Percentiles rank a stretch among this genome's conserved stretches.
phyloP scores from a whole-genome alignment of 257 asterid species.

The Anisodus acutangulus region DNA sequence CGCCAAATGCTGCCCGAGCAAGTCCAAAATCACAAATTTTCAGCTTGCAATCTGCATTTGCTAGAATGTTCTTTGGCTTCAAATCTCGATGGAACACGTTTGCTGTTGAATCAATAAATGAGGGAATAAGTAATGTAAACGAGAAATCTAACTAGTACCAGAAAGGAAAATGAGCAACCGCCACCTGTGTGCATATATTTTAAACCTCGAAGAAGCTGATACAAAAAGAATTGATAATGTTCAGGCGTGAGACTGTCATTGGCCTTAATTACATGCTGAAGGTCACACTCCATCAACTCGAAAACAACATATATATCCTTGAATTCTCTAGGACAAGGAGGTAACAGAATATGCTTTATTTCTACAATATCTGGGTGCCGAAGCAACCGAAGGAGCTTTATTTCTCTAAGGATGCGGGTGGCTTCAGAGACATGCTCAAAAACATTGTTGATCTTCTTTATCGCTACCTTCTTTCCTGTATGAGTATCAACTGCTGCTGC shows the following conservation, averaged over 20 bases:
- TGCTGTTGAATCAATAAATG: conserved; percentile 55
- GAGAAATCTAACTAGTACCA: not conserved
- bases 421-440: conserved; percentile 98
- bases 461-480: conserved; percentile 95
- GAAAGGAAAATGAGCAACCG: conserved; percentile 12
- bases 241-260: conserved; percentile 91
- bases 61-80: conserved; percentile 95
- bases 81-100: conserved; percentile 90
- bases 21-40: conserved; percentile 98
- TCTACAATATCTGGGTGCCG: conserved; percentile 94
- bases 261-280: conserved; percentile 91
- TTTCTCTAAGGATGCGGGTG: conserved; percentile 92
- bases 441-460: conserved; percentile 79
- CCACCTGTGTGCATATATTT: conserved; percentile 89
- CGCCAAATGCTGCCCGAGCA: conserved; percentile 94
- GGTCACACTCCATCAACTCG: conserved; percentile 99
- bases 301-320: conserved; percentile 93
- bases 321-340: conserved; percentile 92
- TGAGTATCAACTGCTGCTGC: conserved; percentile 97
- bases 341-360: conserved; percentile 90
- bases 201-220: conserved; percentile 93
- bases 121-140: not conserved
- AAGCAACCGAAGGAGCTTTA: conserved; percentile 87
- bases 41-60: conserved; percentile 96
- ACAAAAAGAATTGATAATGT: conserved; percentile 91